Evolutionary conservation across 2,329 filamentous ascomycete genomes (phyloP).

Genomic region (Paecilomyces formosus): DNA sequence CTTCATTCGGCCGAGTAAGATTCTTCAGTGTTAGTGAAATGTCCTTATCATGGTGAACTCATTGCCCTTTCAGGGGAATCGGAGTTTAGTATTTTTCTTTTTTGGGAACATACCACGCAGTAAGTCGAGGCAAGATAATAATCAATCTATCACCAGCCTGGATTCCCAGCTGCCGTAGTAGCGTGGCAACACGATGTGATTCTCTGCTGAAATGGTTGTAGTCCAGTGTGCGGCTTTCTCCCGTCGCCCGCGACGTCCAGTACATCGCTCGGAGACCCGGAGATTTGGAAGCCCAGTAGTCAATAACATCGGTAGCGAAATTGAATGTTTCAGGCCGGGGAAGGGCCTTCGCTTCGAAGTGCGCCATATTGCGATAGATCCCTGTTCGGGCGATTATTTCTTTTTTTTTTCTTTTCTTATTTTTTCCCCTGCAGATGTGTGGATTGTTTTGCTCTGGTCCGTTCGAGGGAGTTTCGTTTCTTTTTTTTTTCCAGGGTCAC

Average conservation of each 20-base stretch:
- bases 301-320: slow-evolving; percentile 34
- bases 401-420: background rate
- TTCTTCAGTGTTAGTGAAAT: background rate
- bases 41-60: background rate
- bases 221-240: slow-evolving; percentile 18
- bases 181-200: slow-evolving; percentile 26
- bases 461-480: background rate
- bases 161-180: slow-evolving; percentile 25
- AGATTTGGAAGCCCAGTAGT: slow-evolving; percentile 28
- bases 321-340: slow-evolving; percentile 24
- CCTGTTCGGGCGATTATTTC: background rate
- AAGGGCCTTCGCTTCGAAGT: background rate
- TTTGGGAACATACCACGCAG: background rate
- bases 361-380: background rate
- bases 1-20: slow-evolving; percentile 7
- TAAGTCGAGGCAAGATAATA: background rate
- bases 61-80: background rate
- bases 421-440: background rate
- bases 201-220: slow-evolving; percentile 30
- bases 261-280: slow-evolving; percentile 26
- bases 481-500: background rate
- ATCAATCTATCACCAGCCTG: slow-evolving; percentile 24
- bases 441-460: background rate
- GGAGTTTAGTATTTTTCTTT: background rate
- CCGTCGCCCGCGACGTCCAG: slow-evolving; percentile 30